A percentile compares a stretch with the other conserved stretches of the same genome.
Conservation (phyloP, 306 rosid genomes). For the Betula pendula region DNA sequence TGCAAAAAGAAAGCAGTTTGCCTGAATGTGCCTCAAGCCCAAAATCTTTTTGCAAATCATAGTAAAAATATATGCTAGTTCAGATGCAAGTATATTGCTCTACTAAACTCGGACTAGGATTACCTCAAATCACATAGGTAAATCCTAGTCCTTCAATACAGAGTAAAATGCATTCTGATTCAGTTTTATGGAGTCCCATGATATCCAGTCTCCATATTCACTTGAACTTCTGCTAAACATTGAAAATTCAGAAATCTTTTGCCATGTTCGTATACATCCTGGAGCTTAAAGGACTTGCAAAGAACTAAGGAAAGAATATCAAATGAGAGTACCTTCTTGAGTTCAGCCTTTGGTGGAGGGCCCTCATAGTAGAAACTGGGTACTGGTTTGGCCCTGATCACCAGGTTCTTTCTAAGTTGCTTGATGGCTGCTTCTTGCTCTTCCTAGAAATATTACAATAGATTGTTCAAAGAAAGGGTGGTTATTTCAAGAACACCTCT, state of each 20-base stretch:
- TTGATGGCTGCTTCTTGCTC: slow-evolving; percentile 92
- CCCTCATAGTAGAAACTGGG: slow-evolving; percentile 92
- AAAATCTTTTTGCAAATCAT: neutral
- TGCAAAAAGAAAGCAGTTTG: neutral
- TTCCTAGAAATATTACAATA: slow-evolving; percentile 54
- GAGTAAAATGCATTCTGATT: slow-evolving; percentile 7
- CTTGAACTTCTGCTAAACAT: neutral
- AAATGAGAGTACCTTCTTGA: slow-evolving; percentile 64
- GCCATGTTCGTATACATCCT: slow-evolving; percentile 15
- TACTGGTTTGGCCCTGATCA: slow-evolving; percentile 91
- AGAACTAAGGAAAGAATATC: slow-evolving; percentile 12
- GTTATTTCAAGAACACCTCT: neutral
- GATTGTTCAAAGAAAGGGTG: neutral
- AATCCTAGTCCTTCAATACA: neutral
- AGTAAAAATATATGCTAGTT: neutral
- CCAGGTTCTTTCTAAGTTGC: slow-evolving; percentile 78
- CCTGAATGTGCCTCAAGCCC: neutral
- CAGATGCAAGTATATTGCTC: neutral
- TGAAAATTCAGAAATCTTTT: slow-evolving; percentile 18
- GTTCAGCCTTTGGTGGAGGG: slow-evolving; percentile 82
- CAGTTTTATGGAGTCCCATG: neutral
- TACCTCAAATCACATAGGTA: slow-evolving; percentile 2
- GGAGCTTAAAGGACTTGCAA: slow-evolving; percentile 10
- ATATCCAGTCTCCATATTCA: neutral
- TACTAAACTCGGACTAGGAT: slow-evolving; percentile 11